Conservation (phyloP, 1,139 yeast species). For the Lodderomyces orthopsilosis region DNA sequence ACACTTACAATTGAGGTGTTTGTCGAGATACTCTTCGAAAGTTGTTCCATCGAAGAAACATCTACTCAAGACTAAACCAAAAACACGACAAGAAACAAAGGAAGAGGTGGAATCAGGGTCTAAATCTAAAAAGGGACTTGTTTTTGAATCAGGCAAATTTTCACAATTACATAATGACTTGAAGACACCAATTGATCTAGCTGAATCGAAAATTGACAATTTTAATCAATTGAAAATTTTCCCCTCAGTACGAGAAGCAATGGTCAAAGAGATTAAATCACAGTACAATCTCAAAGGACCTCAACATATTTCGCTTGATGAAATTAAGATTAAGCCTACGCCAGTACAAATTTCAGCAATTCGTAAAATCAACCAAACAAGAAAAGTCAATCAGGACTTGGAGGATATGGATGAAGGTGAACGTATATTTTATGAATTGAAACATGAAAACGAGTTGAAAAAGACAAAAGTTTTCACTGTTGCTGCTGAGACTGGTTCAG, state of each 20-base stretch:
- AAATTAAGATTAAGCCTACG: conserved; percentile 35
- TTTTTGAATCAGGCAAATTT: conserved; percentile 22
- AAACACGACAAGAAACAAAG: neutral
- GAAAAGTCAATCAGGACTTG: conserved; percentile 20
- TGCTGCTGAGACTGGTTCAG: conserved; percentile 97
- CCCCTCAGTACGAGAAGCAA: conserved; percentile 63
- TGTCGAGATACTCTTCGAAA: conserved; percentile 6
- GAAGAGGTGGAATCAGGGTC: neutral
- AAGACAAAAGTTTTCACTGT: conserved; percentile 66
- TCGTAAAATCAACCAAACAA: conserved; percentile 39
- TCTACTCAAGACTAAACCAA: neutral
- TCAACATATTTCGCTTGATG: conserved; percentile 29
- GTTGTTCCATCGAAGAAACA: neutral
- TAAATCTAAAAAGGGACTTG: neutral
- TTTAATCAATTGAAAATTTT: conserved; percentile 66
- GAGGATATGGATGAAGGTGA: conserved; percentile 21
- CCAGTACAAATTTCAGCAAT: conserved; percentile 47
- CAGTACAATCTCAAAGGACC: conserved; percentile 45
- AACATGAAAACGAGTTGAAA: conserved; percentile 28
- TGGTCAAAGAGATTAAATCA: conserved; percentile 55
- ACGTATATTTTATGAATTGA: conserved; percentile 27
- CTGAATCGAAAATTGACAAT: conserved; percentile 42
- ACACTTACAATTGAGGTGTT: neutral
- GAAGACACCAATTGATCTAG: conserved; percentile 7
- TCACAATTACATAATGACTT: conserved; percentile 24